A percentile compares a stretch with the other conserved stretches of the same genome.
Evolutionary conservation across 2,329 filamentous ascomycete genomes (phyloP).

Genomic region (Harringtonia aguacate): DNA sequence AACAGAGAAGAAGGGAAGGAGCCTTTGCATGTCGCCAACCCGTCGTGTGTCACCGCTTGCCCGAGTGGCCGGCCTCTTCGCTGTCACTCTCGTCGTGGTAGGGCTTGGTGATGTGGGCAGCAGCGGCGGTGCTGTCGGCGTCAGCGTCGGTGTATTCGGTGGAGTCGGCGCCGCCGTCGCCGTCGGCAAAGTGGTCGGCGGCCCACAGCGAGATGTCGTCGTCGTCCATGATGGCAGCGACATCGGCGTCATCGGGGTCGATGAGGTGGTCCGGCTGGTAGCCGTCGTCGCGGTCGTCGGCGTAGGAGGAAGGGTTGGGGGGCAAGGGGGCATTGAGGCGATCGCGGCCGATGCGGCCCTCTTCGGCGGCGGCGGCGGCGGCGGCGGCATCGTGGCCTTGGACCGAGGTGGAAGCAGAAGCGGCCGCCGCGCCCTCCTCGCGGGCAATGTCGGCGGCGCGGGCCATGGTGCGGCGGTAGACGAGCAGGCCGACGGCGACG

Average conservation of each 20-base stretch:
- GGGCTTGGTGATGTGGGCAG: not conserved
- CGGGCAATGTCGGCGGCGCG: conserved; percentile 47
- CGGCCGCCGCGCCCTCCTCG: conserved; percentile 32
- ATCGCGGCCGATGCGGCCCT: conserved; percentile 12
- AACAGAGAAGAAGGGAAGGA: no score
- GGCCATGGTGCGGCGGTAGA: conserved; percentile 64
- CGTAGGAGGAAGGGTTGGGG: no score
- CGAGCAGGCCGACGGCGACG: conserved; percentile 66
- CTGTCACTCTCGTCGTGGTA: conserved; percentile 8
- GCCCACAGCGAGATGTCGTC: conserved; percentile 51
- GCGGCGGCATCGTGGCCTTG: conserved; percentile 10
- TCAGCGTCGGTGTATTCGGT: no score
- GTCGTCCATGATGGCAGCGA: conserved; percentile 45
- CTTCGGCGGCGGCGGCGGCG: conserved; percentile 30
- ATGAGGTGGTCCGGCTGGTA: conserved; percentile 15
- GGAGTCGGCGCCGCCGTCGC: conserved; percentile 6
- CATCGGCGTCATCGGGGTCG: conserved; percentile 31
- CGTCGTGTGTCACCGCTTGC: no score
- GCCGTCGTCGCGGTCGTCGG: conserved; percentile 29
- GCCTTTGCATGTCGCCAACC: no score
- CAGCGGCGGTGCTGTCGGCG: not conserved
- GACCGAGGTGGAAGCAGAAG: no score
- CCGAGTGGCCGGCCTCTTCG: conserved; percentile 13
- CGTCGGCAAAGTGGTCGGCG: conserved; percentile 24
- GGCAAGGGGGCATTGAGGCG: conserved; percentile 18